phyloP scores from a whole-genome alignment of 192 early-diverging fungal species.

The Rhizophagus prolifer region DNA sequence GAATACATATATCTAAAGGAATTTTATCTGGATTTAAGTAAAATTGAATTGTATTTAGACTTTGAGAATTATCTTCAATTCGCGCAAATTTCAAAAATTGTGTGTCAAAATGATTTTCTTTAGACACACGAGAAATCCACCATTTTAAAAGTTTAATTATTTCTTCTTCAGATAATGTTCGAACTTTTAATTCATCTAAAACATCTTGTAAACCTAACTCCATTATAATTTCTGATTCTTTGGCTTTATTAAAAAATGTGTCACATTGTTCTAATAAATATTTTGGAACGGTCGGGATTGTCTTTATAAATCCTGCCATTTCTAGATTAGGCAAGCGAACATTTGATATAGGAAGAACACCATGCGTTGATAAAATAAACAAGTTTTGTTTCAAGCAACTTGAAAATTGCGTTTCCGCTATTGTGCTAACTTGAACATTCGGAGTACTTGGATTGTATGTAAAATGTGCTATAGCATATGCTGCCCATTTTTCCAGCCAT shows the following conservation, averaged over 20 bases:
- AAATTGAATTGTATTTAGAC: slow-evolving; percentile 54
- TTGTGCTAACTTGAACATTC: slow-evolving; percentile 58
- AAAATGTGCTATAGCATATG: slow-evolving; percentile 66
- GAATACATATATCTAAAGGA: neutral
- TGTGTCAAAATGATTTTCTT: slow-evolving; percentile 35
- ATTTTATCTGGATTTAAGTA: slow-evolving; percentile 49
- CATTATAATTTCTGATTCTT: slow-evolving; percentile 39
- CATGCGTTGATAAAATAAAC: slow-evolving; percentile 65
- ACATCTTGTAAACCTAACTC: slow-evolving; percentile 64
- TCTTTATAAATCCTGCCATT: slow-evolving; percentile 62
- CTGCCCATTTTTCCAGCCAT: slow-evolving; percentile 51
- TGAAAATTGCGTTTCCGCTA: slow-evolving; percentile 61
- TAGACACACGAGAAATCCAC: slow-evolving; percentile 60
- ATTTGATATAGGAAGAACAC: slow-evolving; percentile 49
- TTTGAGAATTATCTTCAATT: slow-evolving; percentile 41
- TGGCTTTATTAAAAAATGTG: slow-evolving; percentile 54
- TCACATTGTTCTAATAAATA: slow-evolving; percentile 50
- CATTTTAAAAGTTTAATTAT: slow-evolving; percentile 70
- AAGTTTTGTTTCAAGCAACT: slow-evolving; percentile 47
- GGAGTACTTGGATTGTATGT: slow-evolving; percentile 71
- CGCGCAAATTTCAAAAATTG: slow-evolving; percentile 52
- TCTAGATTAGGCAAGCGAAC: slow-evolving; percentile 64
- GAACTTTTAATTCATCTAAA: slow-evolving; percentile 57
- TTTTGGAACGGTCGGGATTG: slow-evolving; percentile 57
- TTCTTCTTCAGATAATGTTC: slow-evolving; percentile 57